Evolutionary conservation across 768 basidiomycete species (phyloP).

Genomic region (Gymnopilus dilepis): DNA sequence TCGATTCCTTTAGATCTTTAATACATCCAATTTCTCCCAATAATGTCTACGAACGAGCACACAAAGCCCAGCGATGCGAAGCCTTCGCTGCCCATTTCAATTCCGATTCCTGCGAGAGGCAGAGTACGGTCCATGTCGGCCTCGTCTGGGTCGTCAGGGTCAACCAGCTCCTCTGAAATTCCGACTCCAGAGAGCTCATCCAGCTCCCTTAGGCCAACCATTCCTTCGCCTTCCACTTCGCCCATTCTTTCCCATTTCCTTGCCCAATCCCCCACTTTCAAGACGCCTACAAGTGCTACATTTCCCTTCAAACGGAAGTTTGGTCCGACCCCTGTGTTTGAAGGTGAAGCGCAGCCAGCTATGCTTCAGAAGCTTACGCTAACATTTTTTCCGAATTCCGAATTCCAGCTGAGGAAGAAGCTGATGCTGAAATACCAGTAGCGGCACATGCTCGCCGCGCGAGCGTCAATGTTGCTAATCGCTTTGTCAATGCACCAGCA

Average conservation of each 20-base stretch:
- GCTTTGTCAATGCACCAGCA: constrained; percentile 54
- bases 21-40: constrained; percentile 13
- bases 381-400: constrained; percentile 9
- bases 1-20: constrained; percentile 17
- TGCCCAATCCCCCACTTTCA: constrained; percentile 63
- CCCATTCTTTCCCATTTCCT: constrained; percentile 77
- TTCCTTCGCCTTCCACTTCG: constrained; percentile 65
- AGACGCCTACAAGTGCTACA: constrained; percentile 44
- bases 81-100: constrained; percentile 73
- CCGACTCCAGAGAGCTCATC: constrained; percentile 55
- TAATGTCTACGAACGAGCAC: constrained; percentile 41
- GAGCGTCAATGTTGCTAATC: constrained; percentile 58
- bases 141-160: constrained; percentile 63
- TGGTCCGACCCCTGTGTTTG: constrained; percentile 58
- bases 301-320: constrained; percentile 69
- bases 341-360: constrained; percentile 48
- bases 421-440: constrained; percentile 45
- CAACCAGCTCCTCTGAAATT: constrained; percentile 56
- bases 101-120: constrained; percentile 53
- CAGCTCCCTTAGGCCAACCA: constrained; percentile 46
- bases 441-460: constrained; percentile 62
- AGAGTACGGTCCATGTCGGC: constrained; percentile 67
- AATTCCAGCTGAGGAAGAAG: constrained; percentile 41
- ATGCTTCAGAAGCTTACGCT: not conserved
- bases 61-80: constrained; percentile 38